Conservation (phyloP, 306 rosid genomes). For the Prunus padus region DNA sequence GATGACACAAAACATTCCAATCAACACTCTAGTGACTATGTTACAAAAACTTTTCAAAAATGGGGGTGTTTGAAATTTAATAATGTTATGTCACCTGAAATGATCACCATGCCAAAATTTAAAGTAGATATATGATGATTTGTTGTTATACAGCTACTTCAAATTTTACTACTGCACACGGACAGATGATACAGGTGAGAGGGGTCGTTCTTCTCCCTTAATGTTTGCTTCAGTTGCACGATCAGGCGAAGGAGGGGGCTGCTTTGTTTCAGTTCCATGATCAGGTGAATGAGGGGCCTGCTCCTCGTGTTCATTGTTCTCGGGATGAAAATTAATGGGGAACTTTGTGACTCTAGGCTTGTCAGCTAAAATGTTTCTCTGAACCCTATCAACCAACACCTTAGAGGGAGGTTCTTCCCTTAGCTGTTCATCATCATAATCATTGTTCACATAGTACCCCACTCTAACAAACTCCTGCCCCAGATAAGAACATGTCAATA, state of each 20-base stretch:
- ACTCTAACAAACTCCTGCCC: slow-evolving; percentile 88
- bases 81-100: slow-evolving; percentile 8
- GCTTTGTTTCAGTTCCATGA: slow-evolving; percentile 7
- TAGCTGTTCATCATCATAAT: slow-evolving; percentile 85
- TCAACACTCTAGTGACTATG: slow-evolving; percentile 1
- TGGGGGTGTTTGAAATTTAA: background rate
- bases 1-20: background rate
- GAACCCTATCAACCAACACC: slow-evolving; percentile 67
- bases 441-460: slow-evolving; percentile 94
- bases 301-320: slow-evolving; percentile 25
- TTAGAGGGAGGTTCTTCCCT: slow-evolving; percentile 91
- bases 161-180: background rate
- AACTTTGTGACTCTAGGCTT: slow-evolving; percentile 94
- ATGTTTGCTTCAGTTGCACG: slow-evolving; percentile 4
- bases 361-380: slow-evolving; percentile 86
- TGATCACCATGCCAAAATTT: background rate
- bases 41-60: background rate
- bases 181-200: slow-evolving; percentile 16
- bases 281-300: slow-evolving; percentile 22
- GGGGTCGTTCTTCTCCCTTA: slow-evolving; percentile 19
- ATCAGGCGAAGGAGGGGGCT: background rate
- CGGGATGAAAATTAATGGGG: slow-evolving; percentile 68
- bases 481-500: slow-evolving; percentile 82
- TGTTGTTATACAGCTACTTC: background rate
- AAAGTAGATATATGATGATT: background rate